phyloP scores from a whole-genome alignment of 2,329 filamentous ascomycete species.

The Coniochaeta hoffmannii region DNA sequence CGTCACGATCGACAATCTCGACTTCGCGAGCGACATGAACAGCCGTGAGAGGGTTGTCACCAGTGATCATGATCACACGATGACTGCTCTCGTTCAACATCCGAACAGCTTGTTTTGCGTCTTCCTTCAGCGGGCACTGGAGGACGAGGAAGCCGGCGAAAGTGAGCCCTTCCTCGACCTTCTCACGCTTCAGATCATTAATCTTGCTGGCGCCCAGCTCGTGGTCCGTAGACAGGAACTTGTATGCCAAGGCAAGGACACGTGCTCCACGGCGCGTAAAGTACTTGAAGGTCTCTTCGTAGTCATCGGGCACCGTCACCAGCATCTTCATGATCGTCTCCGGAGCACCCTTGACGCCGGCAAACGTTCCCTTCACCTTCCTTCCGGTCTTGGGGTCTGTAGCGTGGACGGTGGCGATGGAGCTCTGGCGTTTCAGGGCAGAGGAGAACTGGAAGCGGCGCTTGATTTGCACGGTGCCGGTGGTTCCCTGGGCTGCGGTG shows the following conservation, averaged over 20 bases:
- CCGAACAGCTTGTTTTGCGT: slow-evolving; percentile 85
- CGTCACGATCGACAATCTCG: slow-evolving; percentile 94
- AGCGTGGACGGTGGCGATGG: slow-evolving; percentile 74
- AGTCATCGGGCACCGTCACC: slow-evolving; percentile 70
- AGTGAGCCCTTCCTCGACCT: slow-evolving; percentile 73
- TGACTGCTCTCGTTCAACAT: slow-evolving; percentile 99
- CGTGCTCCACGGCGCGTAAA: slow-evolving; percentile 94
- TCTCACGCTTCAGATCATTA: slow-evolving; percentile 90
- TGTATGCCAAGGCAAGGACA: slow-evolving; percentile 89
- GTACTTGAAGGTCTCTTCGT: slow-evolving; percentile 97
- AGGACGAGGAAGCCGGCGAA: slow-evolving; percentile 96
- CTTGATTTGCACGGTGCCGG: slow-evolving; percentile 85
- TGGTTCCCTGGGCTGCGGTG: slow-evolving; percentile 39
- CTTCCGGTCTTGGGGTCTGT: slow-evolving; percentile 65
- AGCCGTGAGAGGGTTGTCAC: slow-evolving; percentile 93
- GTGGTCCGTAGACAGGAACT: slow-evolving; percentile 73
- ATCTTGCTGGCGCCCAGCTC: slow-evolving; percentile 80
- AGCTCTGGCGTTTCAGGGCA: slow-evolving; percentile 90
- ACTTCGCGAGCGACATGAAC: slow-evolving; percentile 93
- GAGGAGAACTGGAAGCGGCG: slow-evolving; percentile 98
- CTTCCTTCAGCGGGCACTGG: slow-evolving; percentile 92
- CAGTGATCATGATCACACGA: slow-evolving; percentile 97
- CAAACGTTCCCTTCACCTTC: slow-evolving; percentile 79
- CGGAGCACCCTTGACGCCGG: slow-evolving; percentile 91
- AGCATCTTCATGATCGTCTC: slow-evolving; percentile 97